phyloP scores from a whole-genome alignment of 2,329 filamentous ascomycete genomes.

The Ceratocystis alfenasii region DNA sequence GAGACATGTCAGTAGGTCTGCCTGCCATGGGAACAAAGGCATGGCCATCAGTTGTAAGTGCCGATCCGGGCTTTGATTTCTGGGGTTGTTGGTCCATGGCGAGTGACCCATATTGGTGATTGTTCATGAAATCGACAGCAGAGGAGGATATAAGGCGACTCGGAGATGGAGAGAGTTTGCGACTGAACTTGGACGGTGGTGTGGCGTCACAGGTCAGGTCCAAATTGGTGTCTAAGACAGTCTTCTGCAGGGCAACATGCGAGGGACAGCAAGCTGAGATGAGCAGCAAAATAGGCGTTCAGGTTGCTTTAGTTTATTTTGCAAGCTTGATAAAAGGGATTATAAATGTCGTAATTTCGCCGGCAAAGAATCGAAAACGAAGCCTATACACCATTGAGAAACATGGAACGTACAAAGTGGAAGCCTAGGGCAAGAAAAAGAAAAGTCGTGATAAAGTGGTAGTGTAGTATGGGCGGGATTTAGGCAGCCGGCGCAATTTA shows the following conservation, averaged over 20 bases:
- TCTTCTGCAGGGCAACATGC: constrained; percentile 7
- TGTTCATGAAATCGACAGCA: constrained; percentile 17
- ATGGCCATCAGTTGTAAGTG: constrained; percentile 8
- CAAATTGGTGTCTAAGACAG: constrained; percentile 15
- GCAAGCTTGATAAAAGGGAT: too few relatives aligned
- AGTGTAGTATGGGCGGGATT: neutral
- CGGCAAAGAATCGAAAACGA: too few relatives aligned
- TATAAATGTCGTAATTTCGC: too few relatives aligned
- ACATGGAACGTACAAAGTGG: neutral
- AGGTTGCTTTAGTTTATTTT: neutral
- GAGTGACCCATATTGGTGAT: constrained; percentile 20
- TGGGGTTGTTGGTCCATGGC: constrained; percentile 21
- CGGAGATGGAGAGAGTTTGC: neutral
- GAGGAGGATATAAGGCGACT: neutral
- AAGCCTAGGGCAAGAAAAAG: neutral
- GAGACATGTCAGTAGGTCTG: constrained; percentile 12
- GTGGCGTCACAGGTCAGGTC: neutral
- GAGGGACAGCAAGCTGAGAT: constrained; percentile 8
- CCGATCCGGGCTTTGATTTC: constrained; percentile 15
- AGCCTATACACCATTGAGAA: too few relatives aligned
- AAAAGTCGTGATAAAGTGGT: constrained; percentile 6
- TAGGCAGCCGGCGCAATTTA: neutral
- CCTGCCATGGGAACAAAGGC: neutral
- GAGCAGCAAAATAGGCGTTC: neutral
- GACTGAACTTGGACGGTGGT: too few relatives aligned